Conservation (phyloP, 805 yeast species). For the Wilhelminamyces savonicus region DNA sequence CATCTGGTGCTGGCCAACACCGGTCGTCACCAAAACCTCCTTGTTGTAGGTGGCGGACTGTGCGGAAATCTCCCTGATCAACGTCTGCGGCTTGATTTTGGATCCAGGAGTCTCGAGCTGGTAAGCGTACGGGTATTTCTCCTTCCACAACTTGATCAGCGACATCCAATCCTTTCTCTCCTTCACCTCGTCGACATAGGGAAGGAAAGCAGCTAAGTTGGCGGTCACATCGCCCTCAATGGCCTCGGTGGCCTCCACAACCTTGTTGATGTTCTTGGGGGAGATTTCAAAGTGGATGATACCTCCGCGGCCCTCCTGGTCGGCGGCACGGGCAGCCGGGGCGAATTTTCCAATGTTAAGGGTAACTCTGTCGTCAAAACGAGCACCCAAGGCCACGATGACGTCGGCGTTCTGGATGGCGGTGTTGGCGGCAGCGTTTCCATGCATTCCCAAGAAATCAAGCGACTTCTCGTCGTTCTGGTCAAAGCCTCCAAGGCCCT, state of each 20-base stretch:
- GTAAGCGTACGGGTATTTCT: slow-evolving; percentile 79
- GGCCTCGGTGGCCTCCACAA: slow-evolving; percentile 93
- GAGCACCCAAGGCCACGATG: slow-evolving; percentile 90
- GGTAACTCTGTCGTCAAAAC: slow-evolving; percentile 98
- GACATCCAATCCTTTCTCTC: slow-evolving; percentile 77
- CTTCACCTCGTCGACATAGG: slow-evolving; percentile 57
- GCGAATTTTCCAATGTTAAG: slow-evolving; percentile 82
- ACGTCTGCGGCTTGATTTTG: slow-evolving; percentile 87
- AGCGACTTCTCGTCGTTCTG: slow-evolving; percentile 85
- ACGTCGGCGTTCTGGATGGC: slow-evolving; percentile 93
- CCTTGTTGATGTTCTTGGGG: slow-evolving; percentile 96
- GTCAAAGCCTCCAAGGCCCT: slow-evolving; percentile 91
- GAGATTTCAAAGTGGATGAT: slow-evolving; percentile 93
- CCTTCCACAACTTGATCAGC: slow-evolving; percentile 74
- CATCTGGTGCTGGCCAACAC: slow-evolving; percentile 99
- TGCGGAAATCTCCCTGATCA: slow-evolving; percentile 69
- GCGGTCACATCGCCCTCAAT: slow-evolving; percentile 91
- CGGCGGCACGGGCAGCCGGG: slow-evolving; percentile 88
- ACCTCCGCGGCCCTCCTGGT: slow-evolving; percentile 86
- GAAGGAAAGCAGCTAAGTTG: slow-evolving; percentile 68
- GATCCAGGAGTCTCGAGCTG: slow-evolving; percentile 75
- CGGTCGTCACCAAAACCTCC: slow-evolving; percentile 88
- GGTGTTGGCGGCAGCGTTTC: slow-evolving; percentile 88
- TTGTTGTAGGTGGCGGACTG: slow-evolving; percentile 58
- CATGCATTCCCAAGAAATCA: slow-evolving; percentile 99